Percentiles rank a stretch among this genome's conserved stretches.
Evolutionary conservation across 2,329 filamentous ascomycete genomes (phyloP).

Genomic region (Fusarium marasasianum): DNA sequence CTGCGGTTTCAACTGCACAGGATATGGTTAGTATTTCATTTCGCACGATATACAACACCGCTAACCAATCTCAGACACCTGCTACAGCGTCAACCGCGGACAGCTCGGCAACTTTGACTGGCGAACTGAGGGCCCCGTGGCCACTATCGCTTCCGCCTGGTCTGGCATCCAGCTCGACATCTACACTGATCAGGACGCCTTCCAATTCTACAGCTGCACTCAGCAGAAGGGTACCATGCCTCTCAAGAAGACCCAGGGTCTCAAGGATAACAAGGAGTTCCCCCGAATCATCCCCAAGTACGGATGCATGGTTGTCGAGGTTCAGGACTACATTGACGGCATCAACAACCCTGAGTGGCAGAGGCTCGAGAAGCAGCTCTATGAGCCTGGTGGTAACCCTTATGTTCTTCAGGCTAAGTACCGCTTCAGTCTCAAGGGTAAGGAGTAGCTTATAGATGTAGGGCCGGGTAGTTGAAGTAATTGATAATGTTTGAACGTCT

Average conservation of each 20-base stretch:
- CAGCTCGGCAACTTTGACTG: conserved; percentile 69
- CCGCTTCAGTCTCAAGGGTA: conserved; percentile 62
- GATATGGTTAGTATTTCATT: conserved; percentile 81
- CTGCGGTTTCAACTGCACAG: conserved; percentile 84
- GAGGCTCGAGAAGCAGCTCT: conserved; percentile 69
- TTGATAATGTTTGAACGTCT: neutral
- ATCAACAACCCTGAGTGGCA: conserved; percentile 94
- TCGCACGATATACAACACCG: neutral
- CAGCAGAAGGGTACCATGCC: conserved; percentile 76
- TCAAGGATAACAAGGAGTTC: conserved; percentile 62
- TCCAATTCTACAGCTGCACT: conserved; percentile 89
- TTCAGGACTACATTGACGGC: conserved; percentile 91
- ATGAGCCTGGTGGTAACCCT: conserved; percentile 65
- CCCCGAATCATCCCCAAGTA: conserved; percentile 75
- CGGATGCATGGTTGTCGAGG: conserved; percentile 90
- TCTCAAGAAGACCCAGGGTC: conserved; percentile 76
- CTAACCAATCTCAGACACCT: conserved; percentile 61
- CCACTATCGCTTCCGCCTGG: conserved; percentile 75
- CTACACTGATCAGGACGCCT: conserved; percentile 83
- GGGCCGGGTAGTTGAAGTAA: neutral
- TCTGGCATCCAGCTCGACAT: conserved; percentile 87
- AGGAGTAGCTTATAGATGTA: neutral
- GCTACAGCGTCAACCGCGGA: conserved; percentile 73
- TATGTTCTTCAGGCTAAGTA: conserved; percentile 72
- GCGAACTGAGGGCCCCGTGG: conserved; percentile 67